Evolutionary conservation across 1,284 basidiomycete genomes (phyloP).

Genomic region (Cryptococcus maquisensis): DNA sequence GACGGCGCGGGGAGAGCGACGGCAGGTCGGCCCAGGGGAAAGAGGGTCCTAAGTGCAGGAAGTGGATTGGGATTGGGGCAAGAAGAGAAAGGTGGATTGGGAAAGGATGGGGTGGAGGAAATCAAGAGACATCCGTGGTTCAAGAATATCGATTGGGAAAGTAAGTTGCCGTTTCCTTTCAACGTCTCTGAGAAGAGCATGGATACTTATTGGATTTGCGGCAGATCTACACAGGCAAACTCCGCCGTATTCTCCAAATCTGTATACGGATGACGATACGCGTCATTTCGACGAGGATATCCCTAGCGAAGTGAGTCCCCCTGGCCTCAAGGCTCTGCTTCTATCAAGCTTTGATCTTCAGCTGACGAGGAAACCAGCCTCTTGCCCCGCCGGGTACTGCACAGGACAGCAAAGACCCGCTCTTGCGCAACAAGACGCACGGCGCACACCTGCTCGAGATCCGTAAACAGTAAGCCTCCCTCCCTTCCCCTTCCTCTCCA

Average conservation of each 20-base stretch:
- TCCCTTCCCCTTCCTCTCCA: neutral
- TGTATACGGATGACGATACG: conserved; percentile 74
- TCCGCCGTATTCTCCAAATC: conserved; percentile 82
- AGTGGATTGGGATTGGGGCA: conserved; percentile 2
- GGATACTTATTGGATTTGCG: neutral
- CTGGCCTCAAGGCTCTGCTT: too few relatives aligned
- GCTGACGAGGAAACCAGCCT: conserved; percentile 55
- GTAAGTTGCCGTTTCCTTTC: conserved; percentile 20
- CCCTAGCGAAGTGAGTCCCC: conserved; percentile 67
- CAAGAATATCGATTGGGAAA: conserved; percentile 74
- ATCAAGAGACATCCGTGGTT: conserved; percentile 91
- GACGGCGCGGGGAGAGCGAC: too few relatives aligned
- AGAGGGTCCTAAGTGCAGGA: conserved; percentile 10
- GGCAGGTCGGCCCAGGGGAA: too few relatives aligned
- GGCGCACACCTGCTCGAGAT: conserved; percentile 81
- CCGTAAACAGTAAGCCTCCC: conserved; percentile 63
- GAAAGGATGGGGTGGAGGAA: conserved; percentile 71
- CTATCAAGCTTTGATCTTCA: too few relatives aligned
- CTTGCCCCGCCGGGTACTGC: conserved; percentile 76
- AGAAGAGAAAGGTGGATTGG: conserved; percentile 18
- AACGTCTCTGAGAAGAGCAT: neutral
- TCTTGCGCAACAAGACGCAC: conserved; percentile 76
- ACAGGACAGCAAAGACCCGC: conserved; percentile 79
- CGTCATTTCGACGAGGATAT: conserved; percentile 90
- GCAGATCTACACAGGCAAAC: conserved; percentile 65